Conservation (phyloP, 257 asterid species). For the Orobanche coerulescens region DNA sequence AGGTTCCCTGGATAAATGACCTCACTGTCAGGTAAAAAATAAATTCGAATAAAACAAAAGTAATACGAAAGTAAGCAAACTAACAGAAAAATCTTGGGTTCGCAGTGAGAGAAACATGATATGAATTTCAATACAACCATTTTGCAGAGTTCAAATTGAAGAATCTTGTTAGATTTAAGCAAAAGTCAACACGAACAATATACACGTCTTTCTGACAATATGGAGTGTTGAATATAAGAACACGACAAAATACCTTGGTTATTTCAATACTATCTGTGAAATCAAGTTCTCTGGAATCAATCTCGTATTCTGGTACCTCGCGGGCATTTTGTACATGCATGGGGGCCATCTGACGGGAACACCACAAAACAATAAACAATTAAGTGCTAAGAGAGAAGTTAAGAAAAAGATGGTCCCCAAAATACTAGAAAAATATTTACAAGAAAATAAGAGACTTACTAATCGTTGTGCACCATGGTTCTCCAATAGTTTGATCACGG, state of each 20-base stretch:
- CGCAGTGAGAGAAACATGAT: constrained; percentile 8
- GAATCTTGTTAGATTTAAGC: neutral
- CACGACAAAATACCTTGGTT: constrained; percentile 54
- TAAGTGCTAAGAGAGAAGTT: neutral
- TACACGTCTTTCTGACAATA: neutral
- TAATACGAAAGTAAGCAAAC: neutral
- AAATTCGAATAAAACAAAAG: neutral
- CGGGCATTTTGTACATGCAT: constrained; percentile 73
- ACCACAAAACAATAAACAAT: constrained; percentile 9
- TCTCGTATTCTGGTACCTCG: constrained; percentile 92
- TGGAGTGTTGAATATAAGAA: neutral
- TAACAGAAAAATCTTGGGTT: neutral
- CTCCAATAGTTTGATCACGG: constrained; percentile 69
- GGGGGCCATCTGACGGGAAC: constrained; percentile 59
- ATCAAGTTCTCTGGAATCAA: constrained; percentile 73
- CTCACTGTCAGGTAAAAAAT: constrained; percentile 10
- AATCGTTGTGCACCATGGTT: constrained; percentile 65
- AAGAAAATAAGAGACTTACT: constrained; percentile 18
- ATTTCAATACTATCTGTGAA: constrained; percentile 58
- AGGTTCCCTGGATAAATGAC: constrained; percentile 62
- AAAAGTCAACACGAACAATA: neutral
- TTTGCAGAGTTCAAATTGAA: neutral
- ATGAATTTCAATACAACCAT: neutral
- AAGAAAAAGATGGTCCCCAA: neutral
- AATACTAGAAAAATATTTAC: neutral